A percentile compares a stretch with the other conserved stretches of the same genome.
Evolutionary conservation across 2,329 filamentous ascomycete genomes (phyloP).

Genomic region (Penicillium sclerotigenum): DNA sequence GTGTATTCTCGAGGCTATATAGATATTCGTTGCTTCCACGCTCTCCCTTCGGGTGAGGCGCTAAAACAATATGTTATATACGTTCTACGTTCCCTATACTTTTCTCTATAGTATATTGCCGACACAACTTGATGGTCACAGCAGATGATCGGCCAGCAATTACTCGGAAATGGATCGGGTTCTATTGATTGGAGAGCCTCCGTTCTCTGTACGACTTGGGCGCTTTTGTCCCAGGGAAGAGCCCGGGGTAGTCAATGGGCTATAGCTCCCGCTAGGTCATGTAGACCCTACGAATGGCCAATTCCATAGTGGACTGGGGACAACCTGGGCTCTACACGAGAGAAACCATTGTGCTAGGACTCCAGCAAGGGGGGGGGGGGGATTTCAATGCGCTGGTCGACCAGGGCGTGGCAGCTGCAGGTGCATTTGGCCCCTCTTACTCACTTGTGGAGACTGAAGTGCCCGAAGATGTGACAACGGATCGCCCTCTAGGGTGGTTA

Average conservation of each 20-base stretch:
- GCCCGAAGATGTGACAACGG: constrained; percentile 34
- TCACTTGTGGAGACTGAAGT: constrained; percentile 25
- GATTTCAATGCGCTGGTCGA: constrained; percentile 29
- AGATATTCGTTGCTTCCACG: neutral
- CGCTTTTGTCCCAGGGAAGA: constrained; percentile 14
- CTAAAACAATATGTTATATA: neutral
- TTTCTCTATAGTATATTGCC: neutral
- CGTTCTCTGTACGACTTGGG: constrained; percentile 17
- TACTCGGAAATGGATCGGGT: constrained; percentile 19
- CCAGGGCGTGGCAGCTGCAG: constrained; percentile 36
- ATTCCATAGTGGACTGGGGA: constrained; percentile 13
- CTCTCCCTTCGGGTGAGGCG: neutral
- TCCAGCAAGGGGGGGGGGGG: constrained; percentile 18
- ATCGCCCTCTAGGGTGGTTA: constrained; percentile 26
- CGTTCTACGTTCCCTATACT: neutral
- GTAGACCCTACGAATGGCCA: constrained; percentile 7
- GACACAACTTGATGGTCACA: neutral
- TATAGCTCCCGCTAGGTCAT: neutral
- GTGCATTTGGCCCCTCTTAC: constrained; percentile 10
- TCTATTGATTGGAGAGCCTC: constrained; percentile 20
- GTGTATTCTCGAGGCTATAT: neutral
- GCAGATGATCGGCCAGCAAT: constrained; percentile 2
- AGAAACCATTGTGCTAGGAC: constrained; percentile 8
- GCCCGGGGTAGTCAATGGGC: constrained; percentile 15
- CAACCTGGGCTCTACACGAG: constrained; percentile 1